phyloP scores from a whole-genome alignment of 73 alveolate species.

The Tetrahymena elliotti region DNA sequence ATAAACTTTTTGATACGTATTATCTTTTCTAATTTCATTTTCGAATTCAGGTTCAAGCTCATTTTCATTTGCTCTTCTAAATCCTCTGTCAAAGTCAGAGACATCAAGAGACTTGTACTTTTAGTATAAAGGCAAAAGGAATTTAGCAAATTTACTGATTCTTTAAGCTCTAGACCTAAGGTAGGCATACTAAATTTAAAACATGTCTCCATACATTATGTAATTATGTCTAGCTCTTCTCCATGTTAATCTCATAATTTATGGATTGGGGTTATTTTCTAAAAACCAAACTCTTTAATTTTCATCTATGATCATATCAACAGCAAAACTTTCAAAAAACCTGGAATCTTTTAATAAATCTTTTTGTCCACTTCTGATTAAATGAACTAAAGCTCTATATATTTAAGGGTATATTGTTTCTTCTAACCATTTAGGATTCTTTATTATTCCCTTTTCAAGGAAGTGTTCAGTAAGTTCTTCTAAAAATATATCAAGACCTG shows the following conservation, averaged over 20 bases:
- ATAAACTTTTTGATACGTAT: not conserved
- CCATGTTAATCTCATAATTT: conserved; percentile 9
- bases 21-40: not conserved
- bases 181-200: conserved; percentile 8
- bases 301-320: conserved; percentile 31
- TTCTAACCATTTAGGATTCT: conserved; percentile 30
- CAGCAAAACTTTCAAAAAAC: conserved; percentile 31
- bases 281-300: conserved; percentile 30
- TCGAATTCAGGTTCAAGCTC: not conserved
- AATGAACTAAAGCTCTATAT: conserved; percentile 23
- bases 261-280: conserved; percentile 31
- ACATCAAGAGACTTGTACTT: not conserved
- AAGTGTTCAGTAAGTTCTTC: conserved; percentile 16
- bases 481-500: conserved; percentile 18
- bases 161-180: conserved; percentile 7
- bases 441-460: conserved; percentile 5
- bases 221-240: conserved; percentile 29
- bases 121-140: not conserved
- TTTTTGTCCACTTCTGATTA: conserved; percentile 16
- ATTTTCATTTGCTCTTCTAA: not conserved
- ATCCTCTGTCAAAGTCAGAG: not conserved
- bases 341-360: conserved; percentile 15
- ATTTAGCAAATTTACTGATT: not conserved
- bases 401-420: conserved; percentile 10
- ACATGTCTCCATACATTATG: conserved; percentile 33